Evolutionary conservation across 2,329 filamentous ascomycete species (phyloP), one percentile per base, ranked within the genome.

Genomic region (Exophiala viscosa): DNA sequence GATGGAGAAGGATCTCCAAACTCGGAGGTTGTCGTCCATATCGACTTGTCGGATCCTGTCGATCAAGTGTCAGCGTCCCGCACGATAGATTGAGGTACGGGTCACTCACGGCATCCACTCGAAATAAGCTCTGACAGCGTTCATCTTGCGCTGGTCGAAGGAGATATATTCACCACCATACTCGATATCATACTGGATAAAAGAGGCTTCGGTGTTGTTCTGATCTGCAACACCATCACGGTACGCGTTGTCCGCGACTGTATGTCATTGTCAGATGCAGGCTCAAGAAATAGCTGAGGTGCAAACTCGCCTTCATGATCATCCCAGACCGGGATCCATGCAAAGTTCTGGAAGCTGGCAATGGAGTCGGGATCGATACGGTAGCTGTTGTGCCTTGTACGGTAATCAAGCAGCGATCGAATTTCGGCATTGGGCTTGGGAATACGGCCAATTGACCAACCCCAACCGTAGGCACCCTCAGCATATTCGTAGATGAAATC

Each of bases 101-200:
- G 23, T 28, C 23, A 28, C 23, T 28, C 8, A 28, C n/a, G 63
- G 62, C 60, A 63, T 60, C 52, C 60, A 61, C 52, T 58, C 49
- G 20, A 59, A 60, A 49, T 57, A 59, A 1, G 85, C 84, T 34
- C 85, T 75, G 2, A 88, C 84, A 1, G 84, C 85, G 48, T 88
- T 86, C 75, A 86, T 83, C 72, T 88, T 88, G 58, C 85, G 78
- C 65, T 86, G 81, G 59, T 88, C 85, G n/a, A 87, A 81, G 31
- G 77, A 81, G 23, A 28, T 28, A 28, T 28, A 28, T 28, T 28
- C 23, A 28, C 23, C 23, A 28, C 23, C 23, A 28, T 28, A 28
- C 23, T 28, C 23, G n/a, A 88, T 76, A 11, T 75, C 78, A 50
- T 81, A 76, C 43, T 77, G 72, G 23, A 61, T 42, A 68, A 87